Percentiles rank a stretch among this genome's conserved stretches.
These are phyloP conservation scores for Castanospermum australe DNA, from an alignment of 306 rosid genomes.

Conservation along the genomic window DNA sequence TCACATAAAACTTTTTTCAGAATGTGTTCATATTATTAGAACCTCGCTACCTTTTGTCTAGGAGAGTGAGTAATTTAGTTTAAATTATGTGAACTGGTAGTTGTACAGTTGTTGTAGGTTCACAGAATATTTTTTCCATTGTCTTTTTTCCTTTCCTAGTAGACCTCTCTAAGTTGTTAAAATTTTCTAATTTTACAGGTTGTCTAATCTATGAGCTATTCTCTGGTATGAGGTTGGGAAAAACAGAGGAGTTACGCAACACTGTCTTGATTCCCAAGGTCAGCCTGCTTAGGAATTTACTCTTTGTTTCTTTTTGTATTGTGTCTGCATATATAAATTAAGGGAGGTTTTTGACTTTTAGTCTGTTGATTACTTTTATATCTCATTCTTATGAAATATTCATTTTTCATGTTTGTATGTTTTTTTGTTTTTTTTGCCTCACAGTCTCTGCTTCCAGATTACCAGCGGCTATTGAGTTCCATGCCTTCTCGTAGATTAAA, in stretches of 20 bases:
- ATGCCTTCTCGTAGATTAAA: slow-evolving; percentile 94
- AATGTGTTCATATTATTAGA: slow-evolving; percentile 6
- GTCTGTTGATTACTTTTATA: slow-evolving; percentile 27
- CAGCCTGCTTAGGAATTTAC: slow-evolving; percentile 22
- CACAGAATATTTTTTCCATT: slow-evolving; percentile 14
- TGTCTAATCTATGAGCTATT: slow-evolving; percentile 93
- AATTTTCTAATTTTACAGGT: slow-evolving; percentile 51
- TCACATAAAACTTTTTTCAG: not conserved
- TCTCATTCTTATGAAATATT: slow-evolving; percentile 34
- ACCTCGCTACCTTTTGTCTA: slow-evolving; percentile 1
- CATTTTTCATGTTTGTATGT: slow-evolving; percentile 50
- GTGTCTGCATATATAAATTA: slow-evolving; percentile 3
- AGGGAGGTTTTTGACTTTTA: slow-evolving; percentile 22
- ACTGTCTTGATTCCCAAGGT: slow-evolving; percentile 94
- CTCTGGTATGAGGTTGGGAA: slow-evolving; percentile 78
- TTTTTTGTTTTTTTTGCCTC: slow-evolving; percentile 48
- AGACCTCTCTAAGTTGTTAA: slow-evolving; percentile 15
- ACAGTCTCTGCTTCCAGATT: slow-evolving; percentile 99
- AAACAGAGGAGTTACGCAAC: slow-evolving; percentile 95
- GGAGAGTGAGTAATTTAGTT: not conserved
- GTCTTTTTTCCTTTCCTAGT: not conserved
- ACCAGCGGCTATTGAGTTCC: slow-evolving; percentile 96
- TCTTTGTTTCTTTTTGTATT: not conserved
- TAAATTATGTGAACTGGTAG: slow-evolving; percentile 23
- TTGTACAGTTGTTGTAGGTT: slow-evolving; percentile 7